Percentiles rank a stretch among this genome's conserved stretches.
Conservation (phyloP, 306 rosid genomes). For the Ammopiptanthus mongolicus region DNA sequence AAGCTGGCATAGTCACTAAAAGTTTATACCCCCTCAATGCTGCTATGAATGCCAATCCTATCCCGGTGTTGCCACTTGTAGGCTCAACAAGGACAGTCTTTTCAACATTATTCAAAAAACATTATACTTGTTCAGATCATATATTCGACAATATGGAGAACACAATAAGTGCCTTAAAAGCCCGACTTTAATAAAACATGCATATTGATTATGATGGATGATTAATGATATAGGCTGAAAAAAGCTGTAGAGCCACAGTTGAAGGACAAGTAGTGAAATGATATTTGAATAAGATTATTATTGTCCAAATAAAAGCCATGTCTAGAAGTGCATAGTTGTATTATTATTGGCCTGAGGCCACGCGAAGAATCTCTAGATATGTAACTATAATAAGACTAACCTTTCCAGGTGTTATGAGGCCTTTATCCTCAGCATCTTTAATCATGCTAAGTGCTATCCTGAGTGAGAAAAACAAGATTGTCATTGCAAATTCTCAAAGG, state of each 20-base stretch:
- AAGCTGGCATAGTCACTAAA: slow-evolving; percentile 55
- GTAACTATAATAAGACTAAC: slow-evolving; percentile 21
- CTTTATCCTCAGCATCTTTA: slow-evolving; percentile 73
- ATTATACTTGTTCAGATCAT: slow-evolving; percentile 14
- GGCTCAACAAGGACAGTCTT: slow-evolving; percentile 74
- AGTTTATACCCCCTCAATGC: slow-evolving; percentile 71
- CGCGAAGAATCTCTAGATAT: not conserved
- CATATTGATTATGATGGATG: not conserved
- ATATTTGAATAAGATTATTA: not conserved
- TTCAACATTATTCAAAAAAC: slow-evolving; percentile 13
- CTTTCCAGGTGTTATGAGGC: slow-evolving; percentile 84
- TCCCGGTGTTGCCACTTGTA: slow-evolving; percentile 85
- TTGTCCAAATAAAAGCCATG: not conserved
- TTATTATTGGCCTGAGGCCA: not conserved
- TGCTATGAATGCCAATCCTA: slow-evolving; percentile 73
- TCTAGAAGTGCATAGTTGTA: not conserved
- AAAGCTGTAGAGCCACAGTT: not conserved
- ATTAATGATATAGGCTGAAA: not conserved
- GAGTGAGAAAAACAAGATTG: slow-evolving; percentile 12
- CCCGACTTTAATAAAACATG: not conserved
- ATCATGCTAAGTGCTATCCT: slow-evolving; percentile 80
- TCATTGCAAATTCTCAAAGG: not conserved
- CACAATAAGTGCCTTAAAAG: not conserved
- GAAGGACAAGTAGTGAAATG: not conserved
- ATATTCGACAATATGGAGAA: slow-evolving; percentile 5